Conservation (phyloP, 768 basidiomycete genomes). For the Boletus vermiculosoides region DNA sequence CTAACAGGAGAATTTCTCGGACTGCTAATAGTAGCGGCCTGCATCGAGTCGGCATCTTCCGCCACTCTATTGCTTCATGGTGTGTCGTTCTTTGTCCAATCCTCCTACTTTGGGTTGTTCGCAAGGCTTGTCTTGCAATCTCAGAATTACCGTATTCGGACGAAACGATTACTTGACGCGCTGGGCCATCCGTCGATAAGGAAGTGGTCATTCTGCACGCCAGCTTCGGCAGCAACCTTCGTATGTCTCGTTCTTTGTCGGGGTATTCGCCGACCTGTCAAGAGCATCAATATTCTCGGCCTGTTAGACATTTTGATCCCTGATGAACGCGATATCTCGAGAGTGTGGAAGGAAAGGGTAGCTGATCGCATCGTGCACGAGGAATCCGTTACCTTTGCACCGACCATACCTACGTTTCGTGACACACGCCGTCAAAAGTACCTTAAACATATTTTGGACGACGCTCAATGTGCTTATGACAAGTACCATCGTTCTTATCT, state of each 20-base stretch:
- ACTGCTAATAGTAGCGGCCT: slow-evolving; percentile 3
- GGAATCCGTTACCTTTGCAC: slow-evolving; percentile 7
- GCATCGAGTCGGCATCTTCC: slow-evolving; percentile 3
- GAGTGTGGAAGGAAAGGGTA: slow-evolving; percentile 16
- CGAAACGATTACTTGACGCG: slow-evolving; percentile 6
- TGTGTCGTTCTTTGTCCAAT: slow-evolving; percentile 12
- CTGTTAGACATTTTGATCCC: slow-evolving; percentile 16
- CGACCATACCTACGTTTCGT: slow-evolving; percentile 15
- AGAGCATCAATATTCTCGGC: slow-evolving; percentile 5
- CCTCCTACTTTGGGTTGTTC: slow-evolving; percentile 17
- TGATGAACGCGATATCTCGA: slow-evolving; percentile 16
- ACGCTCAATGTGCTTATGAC: slow-evolving; percentile 12
- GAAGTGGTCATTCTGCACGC: slow-evolving; percentile 17
- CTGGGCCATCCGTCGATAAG: slow-evolving; percentile 9
- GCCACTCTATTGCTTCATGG: slow-evolving; percentile 6
- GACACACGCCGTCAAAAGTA: slow-evolving; percentile 10
- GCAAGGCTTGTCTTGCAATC: slow-evolving; percentile 15
- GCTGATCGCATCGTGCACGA: slow-evolving; percentile 20
- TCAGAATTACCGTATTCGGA: slow-evolving; percentile 19
- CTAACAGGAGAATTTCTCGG: slow-evolving; percentile 13
- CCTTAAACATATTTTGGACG: slow-evolving; percentile 10
- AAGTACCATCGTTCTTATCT: background rate
- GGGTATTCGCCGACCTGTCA: slow-evolving; percentile 13
- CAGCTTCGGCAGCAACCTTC: slow-evolving; percentile 19
- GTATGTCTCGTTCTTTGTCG: slow-evolving; percentile 16